A percentile compares a stretch with the other conserved stretches of the same genome.
Conservation (phyloP, 768 basidiomycete species). For the Cystobasidium onofrii region DNA sequence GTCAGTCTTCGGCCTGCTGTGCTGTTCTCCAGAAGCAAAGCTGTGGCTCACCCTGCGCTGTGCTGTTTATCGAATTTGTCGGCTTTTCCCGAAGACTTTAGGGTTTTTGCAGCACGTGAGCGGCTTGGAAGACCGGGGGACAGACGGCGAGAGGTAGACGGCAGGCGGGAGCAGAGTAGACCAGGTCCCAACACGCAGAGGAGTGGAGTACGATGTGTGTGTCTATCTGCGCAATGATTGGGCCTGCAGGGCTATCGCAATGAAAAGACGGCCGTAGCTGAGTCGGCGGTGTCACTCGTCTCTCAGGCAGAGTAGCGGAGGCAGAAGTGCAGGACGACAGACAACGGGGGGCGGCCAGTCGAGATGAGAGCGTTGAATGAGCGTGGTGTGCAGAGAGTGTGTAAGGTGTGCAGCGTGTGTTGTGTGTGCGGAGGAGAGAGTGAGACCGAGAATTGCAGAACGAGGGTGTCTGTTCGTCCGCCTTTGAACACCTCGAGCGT, state of each 20-base stretch:
- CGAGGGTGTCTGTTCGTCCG: background rate
- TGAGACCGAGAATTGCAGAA: background rate
- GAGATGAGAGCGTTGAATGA: background rate
- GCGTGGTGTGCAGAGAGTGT: background rate
- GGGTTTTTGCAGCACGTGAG: background rate
- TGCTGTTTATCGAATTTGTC: background rate
- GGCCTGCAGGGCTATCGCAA: background rate
- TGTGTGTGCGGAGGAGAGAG: background rate
- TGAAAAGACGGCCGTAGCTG: background rate
- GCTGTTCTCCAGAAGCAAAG: background rate
- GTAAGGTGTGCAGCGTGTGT: background rate
- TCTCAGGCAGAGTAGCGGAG: background rate
- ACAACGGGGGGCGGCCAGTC: background rate
- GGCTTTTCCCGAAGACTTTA: background rate
- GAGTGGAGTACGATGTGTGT: background rate
- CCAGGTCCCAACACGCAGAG: background rate
- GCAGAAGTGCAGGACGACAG: background rate
- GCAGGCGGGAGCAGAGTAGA: background rate
- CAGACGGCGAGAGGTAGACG: background rate
- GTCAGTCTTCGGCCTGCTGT: background rate
- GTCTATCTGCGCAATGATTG: background rate
- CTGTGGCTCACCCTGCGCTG: background rate
- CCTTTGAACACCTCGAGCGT: background rate
- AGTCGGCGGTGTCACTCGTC: background rate
- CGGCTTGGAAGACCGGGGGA: background rate